Percentiles rank a stretch among this genome's conserved stretches.
Conservation (phyloP, 2,329 filamentous ascomycete genomes). For the Pseudogymnoascus sp. region DNA sequence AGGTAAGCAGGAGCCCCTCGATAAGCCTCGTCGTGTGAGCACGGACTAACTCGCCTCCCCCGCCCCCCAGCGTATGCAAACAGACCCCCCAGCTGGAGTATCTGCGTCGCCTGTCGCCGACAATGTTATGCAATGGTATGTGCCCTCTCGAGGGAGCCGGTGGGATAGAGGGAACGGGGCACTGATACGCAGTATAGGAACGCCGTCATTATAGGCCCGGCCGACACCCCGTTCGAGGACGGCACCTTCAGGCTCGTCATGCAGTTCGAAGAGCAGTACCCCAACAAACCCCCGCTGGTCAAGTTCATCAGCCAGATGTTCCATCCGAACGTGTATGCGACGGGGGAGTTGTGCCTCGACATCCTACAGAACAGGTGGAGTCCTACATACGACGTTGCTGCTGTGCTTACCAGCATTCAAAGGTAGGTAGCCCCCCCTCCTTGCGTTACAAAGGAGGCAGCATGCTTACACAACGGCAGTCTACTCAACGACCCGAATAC, state of each 20-base stretch:
- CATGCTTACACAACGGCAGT: constrained; percentile 41
- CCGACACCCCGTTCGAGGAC: constrained; percentile 96
- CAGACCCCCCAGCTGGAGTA: constrained; percentile 91
- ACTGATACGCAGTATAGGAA: constrained; percentile 56
- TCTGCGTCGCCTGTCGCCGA: constrained; percentile 93
- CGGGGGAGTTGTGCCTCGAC: constrained; percentile 90
- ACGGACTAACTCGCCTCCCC: constrained; percentile 16
- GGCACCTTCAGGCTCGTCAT: constrained; percentile 96
- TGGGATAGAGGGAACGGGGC: neutral
- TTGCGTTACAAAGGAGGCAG: neutral
- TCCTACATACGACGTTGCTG: constrained; percentile 95
- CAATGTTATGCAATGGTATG: constrained; percentile 92
- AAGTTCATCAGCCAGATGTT: constrained; percentile 99
- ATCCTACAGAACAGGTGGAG: constrained; percentile 98
- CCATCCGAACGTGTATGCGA: constrained; percentile 96
- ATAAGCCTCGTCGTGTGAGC: constrained; percentile 17
- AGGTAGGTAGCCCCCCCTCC: constrained; percentile 56
- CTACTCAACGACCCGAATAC: constrained; percentile 96
- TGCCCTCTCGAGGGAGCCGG: constrained; percentile 5
- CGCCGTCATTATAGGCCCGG: constrained; percentile 93
- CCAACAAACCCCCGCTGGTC: constrained; percentile 94
- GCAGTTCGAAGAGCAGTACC: constrained; percentile 98
- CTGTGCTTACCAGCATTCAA: constrained; percentile 94
- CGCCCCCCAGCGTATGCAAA: constrained; percentile 81
- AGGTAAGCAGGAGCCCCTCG: constrained; percentile 51